Evolutionary conservation across 2,329 filamentous ascomycete species (phyloP).

Genomic region (Cladophialophora yegresii): DNA sequence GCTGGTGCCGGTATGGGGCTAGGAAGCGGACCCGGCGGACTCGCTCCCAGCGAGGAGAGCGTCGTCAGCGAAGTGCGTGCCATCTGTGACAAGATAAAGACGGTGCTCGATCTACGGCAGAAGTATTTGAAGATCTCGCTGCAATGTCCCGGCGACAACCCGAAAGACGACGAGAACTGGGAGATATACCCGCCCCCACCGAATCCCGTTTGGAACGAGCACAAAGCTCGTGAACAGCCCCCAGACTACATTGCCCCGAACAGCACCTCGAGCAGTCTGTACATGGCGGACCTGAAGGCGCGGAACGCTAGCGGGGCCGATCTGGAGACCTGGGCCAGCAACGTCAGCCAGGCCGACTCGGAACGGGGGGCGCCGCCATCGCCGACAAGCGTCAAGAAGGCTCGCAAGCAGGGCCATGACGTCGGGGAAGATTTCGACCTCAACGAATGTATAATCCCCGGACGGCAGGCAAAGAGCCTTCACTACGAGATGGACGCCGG

Average conservation of each 20-base stretch:
- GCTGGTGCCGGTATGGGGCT: conserved; percentile 61
- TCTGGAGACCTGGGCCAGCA: conserved; percentile 34
- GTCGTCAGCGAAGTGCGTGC: conserved; percentile 80
- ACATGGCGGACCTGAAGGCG: conserved; percentile 32
- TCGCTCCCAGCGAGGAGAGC: conserved; percentile 71
- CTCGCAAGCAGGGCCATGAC: conserved; percentile 81
- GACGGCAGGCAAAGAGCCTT: conserved; percentile 71
- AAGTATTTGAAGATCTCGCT: conserved; percentile 86
- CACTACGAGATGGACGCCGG: conserved; percentile 76
- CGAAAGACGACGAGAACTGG: conserved; percentile 81
- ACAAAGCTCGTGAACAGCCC: conserved; percentile 47
- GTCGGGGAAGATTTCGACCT: conserved; percentile 92
- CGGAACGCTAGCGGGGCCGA: conserved; percentile 19
- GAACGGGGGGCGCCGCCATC: conserved; percentile 38
- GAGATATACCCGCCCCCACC: conserved; percentile 88
- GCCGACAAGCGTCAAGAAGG: conserved; percentile 57
- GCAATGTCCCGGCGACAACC: conserved; percentile 81
- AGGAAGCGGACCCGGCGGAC: conserved; percentile 63
- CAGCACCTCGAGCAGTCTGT: conserved; percentile 39
- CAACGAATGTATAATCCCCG: conserved; percentile 67
- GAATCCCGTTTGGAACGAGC: conserved; percentile 81
- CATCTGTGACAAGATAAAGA: conserved; percentile 89
- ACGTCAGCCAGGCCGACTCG: conserved; percentile 39
- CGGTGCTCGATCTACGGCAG: conserved; percentile 80
- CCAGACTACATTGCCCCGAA: conserved; percentile 29